phyloP scores from a whole-genome alignment of 1,139 yeast species.

The Taphrina deformans region DNA sequence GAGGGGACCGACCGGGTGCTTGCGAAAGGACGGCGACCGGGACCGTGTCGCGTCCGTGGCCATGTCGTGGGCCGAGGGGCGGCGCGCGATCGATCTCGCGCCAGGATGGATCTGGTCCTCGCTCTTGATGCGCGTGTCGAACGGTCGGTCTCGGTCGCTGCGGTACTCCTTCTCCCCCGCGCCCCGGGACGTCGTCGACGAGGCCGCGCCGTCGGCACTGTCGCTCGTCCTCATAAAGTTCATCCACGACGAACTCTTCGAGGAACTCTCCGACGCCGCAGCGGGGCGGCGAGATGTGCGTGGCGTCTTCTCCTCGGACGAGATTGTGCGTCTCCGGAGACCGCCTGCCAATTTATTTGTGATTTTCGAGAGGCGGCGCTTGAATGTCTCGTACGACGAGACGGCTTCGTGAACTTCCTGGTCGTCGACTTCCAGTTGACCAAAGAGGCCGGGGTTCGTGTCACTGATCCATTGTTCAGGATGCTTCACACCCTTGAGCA shows the following conservation, averaged over 20 bases:
- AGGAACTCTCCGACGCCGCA: constrained; percentile 1
- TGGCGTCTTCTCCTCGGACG: constrained; percentile 2
- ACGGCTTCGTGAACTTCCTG: constrained; percentile 77
- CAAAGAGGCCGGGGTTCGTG: constrained; percentile 43
- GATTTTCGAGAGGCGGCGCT: constrained; percentile 25
- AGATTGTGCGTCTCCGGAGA: constrained; percentile 11
- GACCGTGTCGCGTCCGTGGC: not conserved
- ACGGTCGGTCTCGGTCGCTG: constrained; percentile 5
- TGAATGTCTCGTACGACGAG: constrained; percentile 28
- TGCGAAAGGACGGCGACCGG: constrained; percentile 5
- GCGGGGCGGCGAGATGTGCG: not conserved
- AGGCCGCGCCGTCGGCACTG: not conserved
- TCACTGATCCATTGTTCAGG: constrained; percentile 43
- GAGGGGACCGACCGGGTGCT: not conserved
- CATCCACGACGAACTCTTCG: constrained; percentile 16
- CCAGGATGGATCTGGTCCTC: constrained; percentile 17
- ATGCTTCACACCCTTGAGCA: constrained; percentile 57
- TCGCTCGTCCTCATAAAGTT: constrained; percentile 21
- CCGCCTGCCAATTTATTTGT: constrained; percentile 20
- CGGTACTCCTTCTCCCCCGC: not conserved
- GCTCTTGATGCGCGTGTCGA: constrained; percentile 10
- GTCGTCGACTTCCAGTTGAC: constrained; percentile 58
- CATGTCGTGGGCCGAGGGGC: not conserved
- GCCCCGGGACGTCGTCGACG: not conserved
- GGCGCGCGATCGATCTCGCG: constrained; percentile 9